Percentiles rank a stretch among this genome's conserved stretches.
Evolutionary conservation across 2,329 filamentous ascomycete genomes (phyloP).

Genomic region (Alternaria novae-zelandiae): DNA sequence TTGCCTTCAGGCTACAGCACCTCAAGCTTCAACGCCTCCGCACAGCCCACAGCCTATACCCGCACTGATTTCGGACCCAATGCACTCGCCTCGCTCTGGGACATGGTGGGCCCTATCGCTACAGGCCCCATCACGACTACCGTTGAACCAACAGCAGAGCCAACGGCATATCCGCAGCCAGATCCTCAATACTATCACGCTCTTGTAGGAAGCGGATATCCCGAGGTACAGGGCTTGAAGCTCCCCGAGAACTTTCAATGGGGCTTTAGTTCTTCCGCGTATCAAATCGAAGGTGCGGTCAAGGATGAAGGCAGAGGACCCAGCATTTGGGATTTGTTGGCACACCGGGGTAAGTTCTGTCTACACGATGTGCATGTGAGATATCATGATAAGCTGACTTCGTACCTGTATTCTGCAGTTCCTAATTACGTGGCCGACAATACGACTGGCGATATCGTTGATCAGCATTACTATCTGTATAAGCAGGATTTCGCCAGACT

Average conservation of each 20-base stretch:
- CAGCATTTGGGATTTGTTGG: conserved; percentile 54
- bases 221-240: conserved; percentile 43
- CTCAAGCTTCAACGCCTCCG: conserved; percentile 51
- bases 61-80: conserved; percentile 57
- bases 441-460: conserved; percentile 51
- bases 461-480: conserved; percentile 52
- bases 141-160: conserved; percentile 52
- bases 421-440: conserved; percentile 51
- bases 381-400: not conserved
- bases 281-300: conserved; percentile 54
- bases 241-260: conserved; percentile 53
- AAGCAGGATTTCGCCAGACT: conserved; percentile 53
- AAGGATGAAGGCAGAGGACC: conserved; percentile 53
- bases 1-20: conserved; percentile 45
- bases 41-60: conserved; percentile 51
- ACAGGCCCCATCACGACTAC: conserved; percentile 53
- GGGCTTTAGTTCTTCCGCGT: conserved; percentile 51
- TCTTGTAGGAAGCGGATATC: conserved; percentile 48
- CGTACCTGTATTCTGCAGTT: conserved; percentile 12
- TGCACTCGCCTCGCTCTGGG: conserved; percentile 55
- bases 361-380: not conserved
- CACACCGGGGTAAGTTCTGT: conserved; percentile 33
- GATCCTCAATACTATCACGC: conserved; percentile 50
- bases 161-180: conserved; percentile 48
- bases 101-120: conserved; percentile 53